A percentile compares a stretch with the other conserved stretches of the same genome.
phyloP scores from a whole-genome alignment of 2,329 filamentous ascomycete species.

The Volutella citrinella region DNA sequence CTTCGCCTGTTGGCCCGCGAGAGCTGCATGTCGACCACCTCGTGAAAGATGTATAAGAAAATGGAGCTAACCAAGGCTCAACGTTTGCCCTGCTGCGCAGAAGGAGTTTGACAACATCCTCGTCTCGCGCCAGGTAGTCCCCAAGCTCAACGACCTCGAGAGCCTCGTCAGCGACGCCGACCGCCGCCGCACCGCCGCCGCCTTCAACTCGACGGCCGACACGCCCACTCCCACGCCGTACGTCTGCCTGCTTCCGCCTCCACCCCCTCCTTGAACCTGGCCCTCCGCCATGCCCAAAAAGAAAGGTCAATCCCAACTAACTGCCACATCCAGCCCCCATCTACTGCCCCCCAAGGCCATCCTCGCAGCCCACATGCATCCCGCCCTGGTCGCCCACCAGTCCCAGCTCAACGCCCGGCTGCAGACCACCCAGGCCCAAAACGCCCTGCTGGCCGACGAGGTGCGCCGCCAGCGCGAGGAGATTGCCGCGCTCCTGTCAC shows the following conservation, averaged over 20 bases:
- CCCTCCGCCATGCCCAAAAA: no score
- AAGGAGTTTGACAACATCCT: constrained; percentile 58
- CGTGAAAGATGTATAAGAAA: no score
- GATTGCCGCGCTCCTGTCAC: constrained; percentile 47
- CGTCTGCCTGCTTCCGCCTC: constrained; percentile 17
- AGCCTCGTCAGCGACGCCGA: constrained; percentile 50
- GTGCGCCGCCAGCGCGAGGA: constrained; percentile 53
- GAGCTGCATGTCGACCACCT: no score
- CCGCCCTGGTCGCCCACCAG: constrained; percentile 51
- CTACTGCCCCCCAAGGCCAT: constrained; percentile 51
- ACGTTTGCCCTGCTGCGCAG: no score
- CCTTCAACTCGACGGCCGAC: constrained; percentile 15
- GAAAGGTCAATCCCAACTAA: no score
- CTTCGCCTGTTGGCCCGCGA: no score
- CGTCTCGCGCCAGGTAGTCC: constrained; percentile 49
- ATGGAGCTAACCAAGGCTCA: no score
- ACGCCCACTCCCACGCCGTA: constrained; percentile 43
- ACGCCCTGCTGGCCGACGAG: constrained; percentile 50
- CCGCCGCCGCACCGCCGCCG: constrained; percentile 16
- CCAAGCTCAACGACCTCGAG: constrained; percentile 59
- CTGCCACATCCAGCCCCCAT: constrained; percentile 43
- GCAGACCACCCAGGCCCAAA: constrained; percentile 55
- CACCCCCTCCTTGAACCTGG: background rate
- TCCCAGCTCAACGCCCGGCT: constrained; percentile 55
- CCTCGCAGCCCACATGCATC: constrained; percentile 52